Percentiles rank a stretch among this genome's conserved stretches.
Evolutionary conservation across 306 rosid genomes (phyloP).

Genomic region (Medicago lupulina): DNA sequence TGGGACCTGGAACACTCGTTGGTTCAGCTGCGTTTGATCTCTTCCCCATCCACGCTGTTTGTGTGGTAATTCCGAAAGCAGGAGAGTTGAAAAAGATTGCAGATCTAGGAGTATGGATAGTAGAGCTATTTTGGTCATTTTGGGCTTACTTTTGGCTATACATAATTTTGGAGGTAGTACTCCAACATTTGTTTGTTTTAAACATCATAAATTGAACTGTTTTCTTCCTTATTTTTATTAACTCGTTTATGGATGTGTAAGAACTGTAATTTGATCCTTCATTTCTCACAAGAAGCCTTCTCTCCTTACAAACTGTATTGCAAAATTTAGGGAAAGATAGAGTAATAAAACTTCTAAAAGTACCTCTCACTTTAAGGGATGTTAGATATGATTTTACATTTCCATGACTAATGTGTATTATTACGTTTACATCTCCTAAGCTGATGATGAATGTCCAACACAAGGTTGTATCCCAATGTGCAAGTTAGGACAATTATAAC

Average conservation of each 20-base stretch:
- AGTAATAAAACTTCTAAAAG: slow-evolving; percentile 23
- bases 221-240: slow-evolving; percentile 21
- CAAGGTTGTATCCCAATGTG: slow-evolving; percentile 28
- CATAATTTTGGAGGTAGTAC: slow-evolving; percentile 84
- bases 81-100: slow-evolving; percentile 92
- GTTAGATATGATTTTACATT: slow-evolving; percentile 25
- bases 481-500: slow-evolving; percentile 31
- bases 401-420: slow-evolving; percentile 29
- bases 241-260: slow-evolving; percentile 18
- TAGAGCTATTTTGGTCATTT: slow-evolving; percentile 95
- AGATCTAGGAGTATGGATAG: slow-evolving; percentile 94
- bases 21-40: slow-evolving; percentile 99
- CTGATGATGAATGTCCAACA: slow-evolving; percentile 17
- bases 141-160: slow-evolving; percentile 99
- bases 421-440: slow-evolving; percentile 36
- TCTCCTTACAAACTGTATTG: slow-evolving; percentile 24
- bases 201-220: slow-evolving; percentile 22
- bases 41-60: slow-evolving; percentile 95
- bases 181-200: slow-evolving; percentile 30
- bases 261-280: slow-evolving; percentile 22
- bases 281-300: slow-evolving; percentile 24
- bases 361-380: slow-evolving; percentile 36
- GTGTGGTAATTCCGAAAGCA: slow-evolving; percentile 85
- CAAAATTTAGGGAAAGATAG: slow-evolving; percentile 4
- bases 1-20: slow-evolving; percentile 98